Conservation (phyloP, 352 stramenopile genomes). For the Phytophthora crassamura region DNA sequence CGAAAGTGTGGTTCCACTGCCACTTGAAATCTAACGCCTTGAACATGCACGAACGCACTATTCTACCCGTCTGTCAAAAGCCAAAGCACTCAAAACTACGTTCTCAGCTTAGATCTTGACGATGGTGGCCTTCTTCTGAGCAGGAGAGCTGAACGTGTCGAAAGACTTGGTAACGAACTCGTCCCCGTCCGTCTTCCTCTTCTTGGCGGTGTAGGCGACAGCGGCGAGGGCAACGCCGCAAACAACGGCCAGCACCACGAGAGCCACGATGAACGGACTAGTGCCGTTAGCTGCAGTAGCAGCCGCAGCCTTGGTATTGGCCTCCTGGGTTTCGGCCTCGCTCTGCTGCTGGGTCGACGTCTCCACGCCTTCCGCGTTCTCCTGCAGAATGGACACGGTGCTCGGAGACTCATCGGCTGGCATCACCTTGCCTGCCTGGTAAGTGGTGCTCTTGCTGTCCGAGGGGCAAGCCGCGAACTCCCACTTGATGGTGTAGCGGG, state of each 20-base stretch:
- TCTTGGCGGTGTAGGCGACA: constrained; percentile 31
- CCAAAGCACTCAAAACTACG: constrained; percentile 4
- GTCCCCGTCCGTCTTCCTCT: constrained; percentile 30
- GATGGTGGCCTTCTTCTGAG: constrained; percentile 34
- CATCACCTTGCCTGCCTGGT: constrained; percentile 32
- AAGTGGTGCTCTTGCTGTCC: neutral
- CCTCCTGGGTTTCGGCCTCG: constrained; percentile 13
- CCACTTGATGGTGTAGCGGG: constrained; percentile 45
- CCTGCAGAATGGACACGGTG: constrained; percentile 42
- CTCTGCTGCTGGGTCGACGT: too few relatives aligned
- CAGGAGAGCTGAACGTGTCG: constrained; percentile 39
- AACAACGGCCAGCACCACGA: constrained; percentile 30
- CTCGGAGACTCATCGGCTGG: constrained; percentile 22
- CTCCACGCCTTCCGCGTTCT: constrained; percentile 21
- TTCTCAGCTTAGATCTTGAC: constrained; percentile 41
- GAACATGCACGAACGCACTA: constrained; percentile 34
- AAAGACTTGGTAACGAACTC: constrained; percentile 34
- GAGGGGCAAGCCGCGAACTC: constrained; percentile 43
- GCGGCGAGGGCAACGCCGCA: constrained; percentile 27
- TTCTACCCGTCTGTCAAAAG: constrained; percentile 22
- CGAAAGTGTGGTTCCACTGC: constrained; percentile 42
- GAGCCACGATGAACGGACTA: constrained; percentile 31
- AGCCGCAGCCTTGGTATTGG: constrained; percentile 25
- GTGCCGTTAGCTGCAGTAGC: neutral
- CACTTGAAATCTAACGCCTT: constrained; percentile 37